Conservation (phyloP, 2,329 filamentous ascomycete genomes). For the Pseudopyricularia javanii region DNA sequence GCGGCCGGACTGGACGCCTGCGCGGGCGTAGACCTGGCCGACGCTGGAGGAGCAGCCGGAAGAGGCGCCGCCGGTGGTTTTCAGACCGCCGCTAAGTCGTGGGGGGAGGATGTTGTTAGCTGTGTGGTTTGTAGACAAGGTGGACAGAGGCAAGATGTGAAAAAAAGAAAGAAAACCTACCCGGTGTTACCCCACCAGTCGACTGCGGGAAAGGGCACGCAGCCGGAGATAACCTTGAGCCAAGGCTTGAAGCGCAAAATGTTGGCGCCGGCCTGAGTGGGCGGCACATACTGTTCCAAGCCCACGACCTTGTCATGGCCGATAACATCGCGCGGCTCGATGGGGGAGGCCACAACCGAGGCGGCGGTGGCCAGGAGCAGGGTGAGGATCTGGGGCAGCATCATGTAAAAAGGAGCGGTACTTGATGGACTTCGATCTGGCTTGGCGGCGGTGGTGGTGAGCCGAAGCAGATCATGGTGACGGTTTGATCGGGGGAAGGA, state of each 20-base stretch:
- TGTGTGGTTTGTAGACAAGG: too few species aligned
- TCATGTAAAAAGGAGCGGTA: neutral
- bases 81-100: slow-evolving; percentile 19
- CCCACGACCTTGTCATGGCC: slow-evolving; percentile 29
- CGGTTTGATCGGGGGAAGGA: too few species aligned
- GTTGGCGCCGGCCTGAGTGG: slow-evolving; percentile 27
- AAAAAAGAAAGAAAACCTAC: slow-evolving; percentile 21
- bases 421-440: too few species aligned
- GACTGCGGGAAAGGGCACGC: slow-evolving; percentile 51
- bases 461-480: too few species aligned
- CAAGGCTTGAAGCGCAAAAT: slow-evolving; percentile 44
- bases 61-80: slow-evolving; percentile 14
- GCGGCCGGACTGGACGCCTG: slow-evolving; percentile 13
- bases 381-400: neutral
- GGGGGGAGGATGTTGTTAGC: too few species aligned
- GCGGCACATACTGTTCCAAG: slow-evolving; percentile 39
- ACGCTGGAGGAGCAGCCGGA: slow-evolving; percentile 19
- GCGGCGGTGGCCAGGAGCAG: neutral
- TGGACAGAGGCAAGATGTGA: too few species aligned
- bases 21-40: slow-evolving; percentile 25
- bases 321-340: slow-evolving; percentile 14
- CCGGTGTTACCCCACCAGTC: slow-evolving; percentile 43
- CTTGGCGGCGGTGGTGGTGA: too few species aligned
- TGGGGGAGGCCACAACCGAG: neutral
- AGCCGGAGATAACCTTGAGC: slow-evolving; percentile 43